Conservation (phyloP, 345 rosid species). For the Aquilaria sinensis region DNA sequence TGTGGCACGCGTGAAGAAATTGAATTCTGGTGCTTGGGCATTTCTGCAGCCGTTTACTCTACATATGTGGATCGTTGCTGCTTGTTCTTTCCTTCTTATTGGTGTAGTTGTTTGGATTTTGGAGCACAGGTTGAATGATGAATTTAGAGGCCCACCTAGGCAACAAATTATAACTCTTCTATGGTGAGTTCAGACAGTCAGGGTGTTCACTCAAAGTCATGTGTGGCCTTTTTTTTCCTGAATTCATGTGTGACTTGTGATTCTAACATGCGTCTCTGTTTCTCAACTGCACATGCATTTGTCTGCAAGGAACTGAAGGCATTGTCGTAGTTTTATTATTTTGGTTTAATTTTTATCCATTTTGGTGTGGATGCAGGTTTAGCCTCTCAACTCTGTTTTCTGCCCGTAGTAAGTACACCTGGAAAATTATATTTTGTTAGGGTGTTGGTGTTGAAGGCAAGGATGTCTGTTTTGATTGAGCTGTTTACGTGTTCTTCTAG, state of each 20-base stretch:
- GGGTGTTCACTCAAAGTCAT: too few relatives aligned
- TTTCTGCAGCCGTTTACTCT: constrained; percentile 71
- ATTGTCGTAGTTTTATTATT: too few relatives aligned
- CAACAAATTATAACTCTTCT: constrained; percentile 69
- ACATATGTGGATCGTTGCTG: constrained; percentile 71
- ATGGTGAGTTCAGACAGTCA: constrained; percentile 42
- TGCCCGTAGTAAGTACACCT: constrained; percentile 68
- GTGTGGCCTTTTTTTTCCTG: too few relatives aligned
- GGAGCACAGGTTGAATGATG: constrained; percentile 89
- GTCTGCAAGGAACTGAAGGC: too few relatives aligned
- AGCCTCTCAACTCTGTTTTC: constrained; percentile 92
- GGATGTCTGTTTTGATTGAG: constrained; percentile 17
- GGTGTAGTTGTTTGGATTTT: constrained; percentile 91
- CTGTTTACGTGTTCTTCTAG: constrained; percentile 34
- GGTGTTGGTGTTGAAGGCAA: not conserved
- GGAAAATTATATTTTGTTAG: not conserved
- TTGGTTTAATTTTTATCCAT: constrained; percentile 18
- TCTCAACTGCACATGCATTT: too few relatives aligned
- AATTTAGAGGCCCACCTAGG: constrained; percentile 89
- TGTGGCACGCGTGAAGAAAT: constrained; percentile 71
- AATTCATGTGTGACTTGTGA: too few relatives aligned
- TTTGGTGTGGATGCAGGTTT: constrained; percentile 68
- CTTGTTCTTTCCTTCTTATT: constrained; percentile 55
- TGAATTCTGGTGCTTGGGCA: constrained; percentile 89
- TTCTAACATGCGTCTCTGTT: too few relatives aligned